phyloP scores from a whole-genome alignment of 2,329 filamentous ascomycete genomes.

The Claviceps africana region DNA sequence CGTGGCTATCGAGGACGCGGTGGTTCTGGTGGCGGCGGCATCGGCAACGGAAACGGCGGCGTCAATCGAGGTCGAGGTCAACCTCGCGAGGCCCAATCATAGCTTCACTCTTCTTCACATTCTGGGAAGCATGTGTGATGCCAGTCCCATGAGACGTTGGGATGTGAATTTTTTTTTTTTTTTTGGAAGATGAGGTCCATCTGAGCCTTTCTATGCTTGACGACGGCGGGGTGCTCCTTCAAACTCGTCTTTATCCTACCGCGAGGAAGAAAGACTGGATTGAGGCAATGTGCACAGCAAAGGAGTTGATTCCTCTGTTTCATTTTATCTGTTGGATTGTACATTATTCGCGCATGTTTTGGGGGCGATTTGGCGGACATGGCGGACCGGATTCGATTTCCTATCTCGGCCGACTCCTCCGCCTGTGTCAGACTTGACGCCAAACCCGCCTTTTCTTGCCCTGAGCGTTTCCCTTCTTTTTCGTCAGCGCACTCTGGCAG shows the following conservation, averaged over 20 bases:
- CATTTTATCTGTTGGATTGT: slow-evolving; percentile 25
- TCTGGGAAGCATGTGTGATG: slow-evolving; percentile 13
- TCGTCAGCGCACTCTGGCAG: not conserved
- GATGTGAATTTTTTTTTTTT: slow-evolving; percentile 9
- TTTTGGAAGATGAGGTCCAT: not conserved
- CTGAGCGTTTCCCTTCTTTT: not conserved
- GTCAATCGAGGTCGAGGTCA: slow-evolving; percentile 23
- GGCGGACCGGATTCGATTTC: slow-evolving; percentile 20
- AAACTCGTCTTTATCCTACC: slow-evolving; percentile 8
- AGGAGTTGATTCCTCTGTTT: slow-evolving; percentile 9
- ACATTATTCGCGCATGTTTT: slow-evolving; percentile 24
- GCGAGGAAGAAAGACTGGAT: slow-evolving; percentile 2
- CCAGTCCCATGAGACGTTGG: slow-evolving; percentile 7
- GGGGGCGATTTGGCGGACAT: slow-evolving; percentile 22
- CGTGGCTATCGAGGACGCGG: slow-evolving; percentile 26
- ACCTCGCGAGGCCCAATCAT: slow-evolving; percentile 22
- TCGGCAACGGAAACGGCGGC: too few relatives aligned
- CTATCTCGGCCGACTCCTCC: slow-evolving; percentile 7
- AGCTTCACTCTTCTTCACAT: slow-evolving; percentile 12
- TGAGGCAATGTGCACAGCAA: not conserved
- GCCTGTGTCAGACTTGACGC: slow-evolving; percentile 1
- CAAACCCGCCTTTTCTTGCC: not conserved
- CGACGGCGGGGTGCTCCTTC: not conserved
- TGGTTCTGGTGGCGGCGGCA: slow-evolving; percentile 8
- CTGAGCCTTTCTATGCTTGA: not conserved